Evolutionary conservation across 2,329 filamentous ascomycete species (phyloP).

Genomic region (Fusarium agapanthi): DNA sequence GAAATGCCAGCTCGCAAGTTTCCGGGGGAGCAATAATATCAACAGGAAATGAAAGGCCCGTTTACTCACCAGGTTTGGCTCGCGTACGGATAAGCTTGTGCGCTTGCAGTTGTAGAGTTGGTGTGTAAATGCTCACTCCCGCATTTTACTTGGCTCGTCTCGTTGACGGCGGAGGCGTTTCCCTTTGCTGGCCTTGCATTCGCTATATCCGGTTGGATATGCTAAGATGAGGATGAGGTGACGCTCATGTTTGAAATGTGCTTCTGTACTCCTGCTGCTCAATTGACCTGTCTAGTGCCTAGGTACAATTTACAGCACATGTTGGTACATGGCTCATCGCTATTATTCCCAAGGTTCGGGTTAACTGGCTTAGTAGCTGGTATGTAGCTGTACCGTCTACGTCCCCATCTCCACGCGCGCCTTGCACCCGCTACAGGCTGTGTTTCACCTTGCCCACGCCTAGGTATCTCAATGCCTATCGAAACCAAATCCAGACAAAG

Average conservation of each 20-base stretch:
- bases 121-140: constrained; percentile 18
- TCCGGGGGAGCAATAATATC: background rate
- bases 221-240: constrained; percentile 3
- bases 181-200: constrained; percentile 5
- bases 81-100: constrained; percentile 1
- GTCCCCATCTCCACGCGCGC: background rate
- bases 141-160: constrained; percentile 17
- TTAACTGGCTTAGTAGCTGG: constrained; percentile 2
- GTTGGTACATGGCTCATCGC: background rate
- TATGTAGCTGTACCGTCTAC: constrained; percentile 3
- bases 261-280: background rate
- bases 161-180: constrained; percentile 4
- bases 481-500: background rate
- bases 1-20: constrained; percentile 11
- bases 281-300: background rate
- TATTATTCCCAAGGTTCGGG: constrained; percentile 1
- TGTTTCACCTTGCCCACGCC: constrained; percentile 10
- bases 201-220: constrained; percentile 11
- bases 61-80: constrained; percentile 1
- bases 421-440: constrained; percentile 5
- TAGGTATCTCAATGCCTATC: constrained; percentile 1
- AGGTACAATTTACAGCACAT: background rate
- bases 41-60: background rate
- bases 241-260: background rate
- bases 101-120: background rate